Evolutionary conservation across 495 filamentous ascomycete species (phyloP).

Genomic region (Sordaria brevicollis): DNA sequence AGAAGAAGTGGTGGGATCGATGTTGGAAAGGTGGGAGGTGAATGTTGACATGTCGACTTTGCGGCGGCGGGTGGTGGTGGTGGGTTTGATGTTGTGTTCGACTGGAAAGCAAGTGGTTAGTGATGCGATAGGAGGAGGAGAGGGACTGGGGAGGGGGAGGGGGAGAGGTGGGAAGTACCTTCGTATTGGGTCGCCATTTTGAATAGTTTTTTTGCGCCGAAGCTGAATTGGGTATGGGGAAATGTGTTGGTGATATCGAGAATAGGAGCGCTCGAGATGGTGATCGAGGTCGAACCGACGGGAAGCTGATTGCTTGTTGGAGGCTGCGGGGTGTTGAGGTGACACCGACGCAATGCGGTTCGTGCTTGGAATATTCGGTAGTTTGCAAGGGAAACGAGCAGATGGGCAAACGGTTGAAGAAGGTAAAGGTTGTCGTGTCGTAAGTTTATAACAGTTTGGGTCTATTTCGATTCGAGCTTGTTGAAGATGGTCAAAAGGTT

Average conservation of each 20-base stretch:
- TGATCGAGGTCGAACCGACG: not conserved
- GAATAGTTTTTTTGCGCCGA: not conserved
- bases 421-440: not conserved
- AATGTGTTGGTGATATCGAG: not conserved
- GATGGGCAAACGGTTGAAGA: not conserved
- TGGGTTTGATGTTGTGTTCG: conserved; percentile 64
- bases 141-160: not conserved
- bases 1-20: conserved; percentile 30
- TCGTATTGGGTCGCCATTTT: conserved; percentile 38
- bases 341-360: not conserved
- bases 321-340: not conserved
- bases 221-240: not conserved
- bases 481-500: not conserved
- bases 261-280: not conserved
- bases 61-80: conserved; percentile 35
- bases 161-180: conserved; percentile 20
- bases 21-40: conserved; percentile 63
- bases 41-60: conserved; percentile 84
- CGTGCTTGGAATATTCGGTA: not conserved
- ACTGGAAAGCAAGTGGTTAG: conserved; percentile 39
- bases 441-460: not conserved
- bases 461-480: not conserved
- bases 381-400: not conserved
- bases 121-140: not conserved
- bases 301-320: not conserved